Conservation (phyloP, 2,329 filamentous ascomycete genomes). For the Hymenoscyphus repandus region DNA sequence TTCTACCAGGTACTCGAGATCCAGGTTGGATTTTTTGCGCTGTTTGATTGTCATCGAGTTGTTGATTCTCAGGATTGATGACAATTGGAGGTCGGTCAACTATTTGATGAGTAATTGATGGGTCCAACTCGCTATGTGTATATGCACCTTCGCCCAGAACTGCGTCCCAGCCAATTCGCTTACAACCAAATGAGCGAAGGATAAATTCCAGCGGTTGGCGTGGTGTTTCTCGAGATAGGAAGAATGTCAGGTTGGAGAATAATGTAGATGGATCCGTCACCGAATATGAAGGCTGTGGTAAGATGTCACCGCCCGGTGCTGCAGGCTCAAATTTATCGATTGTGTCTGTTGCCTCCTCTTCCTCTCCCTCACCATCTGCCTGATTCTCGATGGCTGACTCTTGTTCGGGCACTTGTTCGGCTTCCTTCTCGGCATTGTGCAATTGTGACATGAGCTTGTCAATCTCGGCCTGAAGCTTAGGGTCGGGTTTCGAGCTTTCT, state of each 20-base stretch:
- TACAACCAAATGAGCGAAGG: slow-evolving; percentile 89
- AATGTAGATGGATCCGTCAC: slow-evolving; percentile 66
- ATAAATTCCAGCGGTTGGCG: slow-evolving; percentile 88
- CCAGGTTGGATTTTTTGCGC: slow-evolving; percentile 54
- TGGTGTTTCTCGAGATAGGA: slow-evolving; percentile 88
- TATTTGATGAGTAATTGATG: slow-evolving; percentile 91
- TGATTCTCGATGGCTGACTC: slow-evolving; percentile 37
- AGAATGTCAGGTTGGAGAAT: slow-evolving; percentile 86
- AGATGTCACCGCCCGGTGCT: slow-evolving; percentile 76
- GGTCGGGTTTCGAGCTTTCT: slow-evolving; percentile 50
- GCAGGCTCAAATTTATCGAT: slow-evolving; percentile 91
- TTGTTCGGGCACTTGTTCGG: slow-evolving; percentile 37
- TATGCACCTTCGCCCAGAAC: slow-evolving; percentile 89
- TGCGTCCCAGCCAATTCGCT: slow-evolving; percentile 89
- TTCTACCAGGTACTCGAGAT: slow-evolving; percentile 80
- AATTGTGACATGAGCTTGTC: slow-evolving; percentile 66
- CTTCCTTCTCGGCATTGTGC: slow-evolving; percentile 46
- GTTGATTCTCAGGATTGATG: slow-evolving; percentile 43
- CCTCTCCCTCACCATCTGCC: slow-evolving; percentile 28
- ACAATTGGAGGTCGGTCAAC: slow-evolving; percentile 82
- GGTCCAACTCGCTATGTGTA: slow-evolving; percentile 82
- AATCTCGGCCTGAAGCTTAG: slow-evolving; percentile 59
- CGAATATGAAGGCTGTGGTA: slow-evolving; percentile 70
- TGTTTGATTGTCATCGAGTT: slow-evolving; percentile 57
- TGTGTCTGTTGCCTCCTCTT: slow-evolving; percentile 49